Evolutionary conservation across 2,329 filamentous ascomycete genomes (phyloP).

Genomic region (Pestalotiopsis sp.): DNA sequence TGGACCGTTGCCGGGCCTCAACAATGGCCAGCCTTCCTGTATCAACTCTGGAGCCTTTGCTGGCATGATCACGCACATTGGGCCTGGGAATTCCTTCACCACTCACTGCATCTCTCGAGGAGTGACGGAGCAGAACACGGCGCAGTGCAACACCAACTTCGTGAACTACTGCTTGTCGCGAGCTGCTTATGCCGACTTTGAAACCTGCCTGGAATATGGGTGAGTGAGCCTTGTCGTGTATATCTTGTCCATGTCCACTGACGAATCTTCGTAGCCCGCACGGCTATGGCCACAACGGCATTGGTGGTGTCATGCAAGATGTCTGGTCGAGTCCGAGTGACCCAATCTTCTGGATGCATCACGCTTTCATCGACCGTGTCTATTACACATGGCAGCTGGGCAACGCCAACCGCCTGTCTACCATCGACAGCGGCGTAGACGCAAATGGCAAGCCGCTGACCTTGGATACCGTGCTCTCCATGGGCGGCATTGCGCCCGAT

Average conservation of each 20-base stretch:
- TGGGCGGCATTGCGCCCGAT: conserved; percentile 13
- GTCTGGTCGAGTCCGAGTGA: conserved; percentile 32
- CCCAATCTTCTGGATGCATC: conserved; percentile 37
- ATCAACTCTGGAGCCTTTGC: conserved; percentile 29
- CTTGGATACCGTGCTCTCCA: conserved; percentile 11
- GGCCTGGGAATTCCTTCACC: conserved; percentile 26
- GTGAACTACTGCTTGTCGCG: conserved; percentile 17
- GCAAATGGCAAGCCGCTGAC: neutral
- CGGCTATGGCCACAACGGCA: conserved; percentile 36
- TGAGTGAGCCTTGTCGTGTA: neutral
- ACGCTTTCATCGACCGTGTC: conserved; percentile 26
- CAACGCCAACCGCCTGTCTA: conserved; percentile 6
- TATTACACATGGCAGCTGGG: conserved; percentile 13
- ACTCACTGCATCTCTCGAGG: conserved; percentile 34
- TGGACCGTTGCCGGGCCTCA: conserved; percentile 27
- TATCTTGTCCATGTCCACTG: neutral
- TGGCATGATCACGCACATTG: conserved; percentile 21
- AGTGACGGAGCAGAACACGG: conserved; percentile 29
- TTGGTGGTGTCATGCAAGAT: conserved; percentile 34
- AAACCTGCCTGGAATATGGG: conserved; percentile 17
- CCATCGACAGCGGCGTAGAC: conserved; percentile 5
- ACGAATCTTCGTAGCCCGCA: conserved; percentile 20
- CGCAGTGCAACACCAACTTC: conserved; percentile 24
- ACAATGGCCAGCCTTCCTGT: conserved; percentile 30
- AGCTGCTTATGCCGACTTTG: conserved; percentile 15